Evolutionary conservation across 2,329 filamentous ascomycete genomes (phyloP), one percentile per base, ranked within the genome.

Genomic region (Trichocomaceae sp.): DNA sequence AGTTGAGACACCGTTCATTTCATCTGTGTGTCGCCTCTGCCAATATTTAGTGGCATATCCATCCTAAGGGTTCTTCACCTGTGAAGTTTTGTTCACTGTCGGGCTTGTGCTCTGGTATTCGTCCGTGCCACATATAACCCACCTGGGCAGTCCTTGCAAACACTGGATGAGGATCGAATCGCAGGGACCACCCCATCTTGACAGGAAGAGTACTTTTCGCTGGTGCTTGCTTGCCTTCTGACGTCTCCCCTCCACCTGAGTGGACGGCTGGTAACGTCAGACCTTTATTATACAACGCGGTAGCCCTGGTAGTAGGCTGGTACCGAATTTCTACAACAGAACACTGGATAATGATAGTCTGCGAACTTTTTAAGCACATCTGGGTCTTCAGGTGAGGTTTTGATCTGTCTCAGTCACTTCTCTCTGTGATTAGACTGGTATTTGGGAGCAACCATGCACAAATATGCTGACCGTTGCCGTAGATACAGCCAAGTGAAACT

Each of bases 391-490:
- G 19, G n/a, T 13, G 19, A 19, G 4, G 7, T 42, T 42, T 42
- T n/a, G 5, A 42, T 5, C 39, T 23, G 13, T 23, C 44, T 52
- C 20, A 23, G 50, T 26, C 19, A 19, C 19, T 52, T 35, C 45
- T 23, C 23, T 17, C 41, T 52, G 41, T 52, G 50, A 22, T 22
- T 22, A 33, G 29, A 44, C 31, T 19, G 22, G 51, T 47, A 52
- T 56, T 42, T 56, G 44, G 31, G 23, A 45, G 39, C 45, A 49
- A 52, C 48, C 19, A 49, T 56, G 45, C 45, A 45, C 45, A 56
- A 56, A 47, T 52, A 56, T 56, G 54, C 54, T 56, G 54, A 56
- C 46, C 37, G 45, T 52, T 51, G 49, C 35, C 37, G 46, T 49
- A 56, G 54, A 56, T 52, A 52, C 49, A 56, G 31, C 37, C 45